Evolutionary conservation across 495 filamentous ascomycete genomes (phyloP), one percentile per base, ranked within the genome.

Genomic region (Tuber melanosporum): DNA sequence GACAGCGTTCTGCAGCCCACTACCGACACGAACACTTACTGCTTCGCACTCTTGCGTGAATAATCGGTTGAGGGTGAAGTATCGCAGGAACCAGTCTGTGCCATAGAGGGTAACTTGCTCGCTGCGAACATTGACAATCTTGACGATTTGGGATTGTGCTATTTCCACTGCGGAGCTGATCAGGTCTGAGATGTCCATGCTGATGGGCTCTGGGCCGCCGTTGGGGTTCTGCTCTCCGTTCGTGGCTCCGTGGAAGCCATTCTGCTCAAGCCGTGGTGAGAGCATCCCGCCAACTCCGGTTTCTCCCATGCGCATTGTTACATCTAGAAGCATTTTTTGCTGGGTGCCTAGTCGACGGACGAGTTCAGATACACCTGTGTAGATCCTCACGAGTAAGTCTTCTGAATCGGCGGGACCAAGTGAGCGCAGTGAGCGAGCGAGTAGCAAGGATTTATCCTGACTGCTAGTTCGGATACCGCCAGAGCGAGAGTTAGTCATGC

Each of bases 21-120:
- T 91, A 3, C 94, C 94, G 73, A 93, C 91, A 74, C 95, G 89
- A 4, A 95, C 95, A 20, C 93, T 97, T 22, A 98, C 93, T 5
- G 95, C 93, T 84, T 99, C 95, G 80, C 95, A 99, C 83, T 99
- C 95, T 80, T 97, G 96, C 12, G 93, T 93, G 82, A 98, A 99
- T 39, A 97, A 89, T 42, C 94, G 89, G 79, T 98, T 98, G 32
- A 99, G 89, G 12, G 90, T 94, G 83, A 98, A 97, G 82, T 98
- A 98, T 73, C 93, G 90, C 41, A 98, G 83, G 83, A 99, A 98
- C 77, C 78, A 78, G n/a, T 81, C 81, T 10, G 75, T 76, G 0
- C 76, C 66, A 45, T 83, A 83, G 1, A 71, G 42, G 22, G 81
- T 71, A 22, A 83, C 81, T 70, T 83, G 81, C 79, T 97, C 94